These are phyloP conservation scores for Erysimum cheiranthoides DNA, from an alignment of 345 rosid genomes.

Conservation along the genomic window DNA sequence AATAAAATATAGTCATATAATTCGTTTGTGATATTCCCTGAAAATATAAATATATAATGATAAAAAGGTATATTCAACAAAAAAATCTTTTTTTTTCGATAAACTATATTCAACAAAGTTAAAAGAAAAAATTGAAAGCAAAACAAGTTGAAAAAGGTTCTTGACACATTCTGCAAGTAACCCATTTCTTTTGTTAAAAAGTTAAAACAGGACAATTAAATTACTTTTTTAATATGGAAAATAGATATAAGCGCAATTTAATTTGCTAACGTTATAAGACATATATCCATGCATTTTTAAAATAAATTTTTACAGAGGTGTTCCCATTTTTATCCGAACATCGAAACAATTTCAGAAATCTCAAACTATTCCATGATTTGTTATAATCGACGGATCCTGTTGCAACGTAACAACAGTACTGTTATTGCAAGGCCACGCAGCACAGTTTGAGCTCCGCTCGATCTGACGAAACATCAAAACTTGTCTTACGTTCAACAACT, in stretches of 20 bases:
- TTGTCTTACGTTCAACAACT: conserved; percentile 59
- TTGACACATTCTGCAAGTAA: conserved; percentile 6
- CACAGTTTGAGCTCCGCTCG: conserved; percentile 50
- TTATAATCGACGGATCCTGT: conserved; percentile 52
- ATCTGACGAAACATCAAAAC: conserved; percentile 58
- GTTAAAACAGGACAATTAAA: neutral
- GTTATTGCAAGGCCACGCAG: conserved; percentile 59
- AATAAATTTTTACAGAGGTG: neutral
- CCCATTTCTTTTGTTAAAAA: neutral
- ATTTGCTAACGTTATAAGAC: conserved; percentile 2
- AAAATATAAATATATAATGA: neutral
- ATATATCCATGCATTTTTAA: neutral
- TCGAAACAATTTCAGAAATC: neutral
- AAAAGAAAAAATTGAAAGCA: neutral
- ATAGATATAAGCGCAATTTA: neutral
- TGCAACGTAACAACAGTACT: conserved; percentile 41
- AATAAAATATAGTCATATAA: neutral
- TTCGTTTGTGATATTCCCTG: neutral
- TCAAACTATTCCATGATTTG: conserved; percentile 49
- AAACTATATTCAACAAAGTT: neutral
- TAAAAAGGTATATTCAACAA: neutral
- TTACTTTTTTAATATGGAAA: neutral
- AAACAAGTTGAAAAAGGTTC: conserved; percentile 5
- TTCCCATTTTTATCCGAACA: neutral
- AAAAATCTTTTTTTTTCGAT: neutral